phyloP scores from a whole-genome alignment of 2,329 filamentous ascomycete genomes.

The Fusarium poae region DNA sequence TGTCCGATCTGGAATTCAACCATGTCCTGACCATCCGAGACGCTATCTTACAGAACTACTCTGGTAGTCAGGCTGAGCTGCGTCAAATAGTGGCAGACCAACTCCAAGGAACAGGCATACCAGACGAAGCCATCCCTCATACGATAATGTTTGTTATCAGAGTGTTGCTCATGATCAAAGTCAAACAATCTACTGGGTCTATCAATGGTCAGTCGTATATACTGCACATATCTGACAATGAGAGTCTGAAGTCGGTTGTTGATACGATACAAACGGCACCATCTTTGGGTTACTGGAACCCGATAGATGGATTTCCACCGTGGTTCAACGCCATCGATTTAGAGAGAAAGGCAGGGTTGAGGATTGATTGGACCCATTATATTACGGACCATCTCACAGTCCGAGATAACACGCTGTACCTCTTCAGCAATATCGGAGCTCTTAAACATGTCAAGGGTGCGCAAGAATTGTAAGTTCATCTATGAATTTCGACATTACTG shows the following conservation, averaged over 20 bases:
- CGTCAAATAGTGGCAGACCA: background rate
- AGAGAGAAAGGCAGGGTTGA: background rate
- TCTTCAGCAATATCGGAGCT: background rate
- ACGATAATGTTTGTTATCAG: background rate
- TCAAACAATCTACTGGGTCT: too few relatives aligned
- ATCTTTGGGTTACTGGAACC: background rate
- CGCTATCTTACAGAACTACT: fast-evolving
- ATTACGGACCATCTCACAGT: background rate
- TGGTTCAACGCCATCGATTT: background rate
- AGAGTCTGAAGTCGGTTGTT: background rate
- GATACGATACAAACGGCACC: background rate
- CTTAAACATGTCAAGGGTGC: fast-evolving
- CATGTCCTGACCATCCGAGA: background rate
- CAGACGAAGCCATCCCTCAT: background rate
- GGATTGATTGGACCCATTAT: background rate
- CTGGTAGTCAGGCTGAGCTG: fast-evolving
- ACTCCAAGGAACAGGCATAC: too few relatives aligned
- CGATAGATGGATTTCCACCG: background rate
- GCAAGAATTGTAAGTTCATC: background rate
- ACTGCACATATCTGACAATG: background rate
- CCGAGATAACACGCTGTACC: background rate
- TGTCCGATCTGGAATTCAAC: too few relatives aligned
- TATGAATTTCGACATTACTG: too few relatives aligned
- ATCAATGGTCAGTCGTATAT: background rate
- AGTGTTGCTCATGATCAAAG: background rate